phyloP scores from a whole-genome alignment of 108 stramenopile genomes.

The Pseudonitzschia delicatissima region DNA sequence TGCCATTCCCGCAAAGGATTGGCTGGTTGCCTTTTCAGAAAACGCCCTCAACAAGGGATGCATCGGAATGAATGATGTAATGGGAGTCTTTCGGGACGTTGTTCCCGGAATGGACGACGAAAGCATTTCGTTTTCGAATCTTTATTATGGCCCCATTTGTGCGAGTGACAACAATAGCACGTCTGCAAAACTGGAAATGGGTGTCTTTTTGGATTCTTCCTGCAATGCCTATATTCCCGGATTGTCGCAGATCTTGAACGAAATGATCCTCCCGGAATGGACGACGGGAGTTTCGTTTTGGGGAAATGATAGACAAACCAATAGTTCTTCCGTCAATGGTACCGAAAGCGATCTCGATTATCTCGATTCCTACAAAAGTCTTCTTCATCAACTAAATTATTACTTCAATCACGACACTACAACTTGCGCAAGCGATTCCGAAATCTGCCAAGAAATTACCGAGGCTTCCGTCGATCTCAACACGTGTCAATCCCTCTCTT shows the following conservation, averaged over 20 bases:
- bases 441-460: not conserved
- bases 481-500: not conserved
- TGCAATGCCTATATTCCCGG: not conserved
- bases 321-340: not conserved
- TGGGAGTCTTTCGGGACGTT: not conserved
- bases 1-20: not conserved
- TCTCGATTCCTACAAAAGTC: not conserved
- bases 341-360: not conserved
- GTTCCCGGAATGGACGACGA: not conserved
- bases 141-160: not conserved
- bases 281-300: not conserved
- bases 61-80: not conserved
- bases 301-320: not conserved
- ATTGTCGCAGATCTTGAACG: not conserved
- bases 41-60: not conserved
- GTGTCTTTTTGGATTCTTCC: not conserved
- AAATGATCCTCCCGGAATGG: not conserved
- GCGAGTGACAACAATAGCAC: not conserved
- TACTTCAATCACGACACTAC: not conserved
- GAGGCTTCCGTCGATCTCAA: not conserved
- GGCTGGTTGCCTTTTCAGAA: not conserved
- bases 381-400: not conserved
- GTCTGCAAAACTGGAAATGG: not conserved
- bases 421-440: not conserved
- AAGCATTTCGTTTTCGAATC: not conserved